Base-by-base conservation (phyloP, 1,284 basidiomycete species). In the Tylopilus sp. region DNA sequence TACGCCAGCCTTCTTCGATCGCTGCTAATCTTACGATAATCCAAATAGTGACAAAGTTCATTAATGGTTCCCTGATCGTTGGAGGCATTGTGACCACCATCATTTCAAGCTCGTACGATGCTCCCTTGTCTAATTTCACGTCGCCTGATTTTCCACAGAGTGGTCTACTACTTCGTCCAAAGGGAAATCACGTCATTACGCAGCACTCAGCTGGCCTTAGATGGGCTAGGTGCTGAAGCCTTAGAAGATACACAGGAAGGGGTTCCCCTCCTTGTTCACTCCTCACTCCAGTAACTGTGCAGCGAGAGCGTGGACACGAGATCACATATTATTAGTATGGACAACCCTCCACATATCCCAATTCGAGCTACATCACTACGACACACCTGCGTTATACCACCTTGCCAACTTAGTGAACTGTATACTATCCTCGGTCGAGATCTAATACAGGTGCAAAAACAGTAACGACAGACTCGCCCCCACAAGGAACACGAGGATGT, bases 401-500 rank as follows among this genome's bases (percentile, higher is more conserved):
- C 34, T 21, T 29, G 13, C 39, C 40, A 29, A 42, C 21, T 36
- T 47, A 49, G 16, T 34, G 38, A 54, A 41, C 6, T 41, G 18
- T 52, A 54, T 39, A 39, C 25, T 34, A 44, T 45, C 19, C 37
- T 41, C 30, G 37, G 13, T 18, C 21, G 19, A 23, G 21, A 16
- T 57, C 59, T 63, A 89, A 66, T 91, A 92, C 65, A 84, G 81
- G 65, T 96, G 92, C 57, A 96, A 71, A 75, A 96, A 95, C 37
- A 97, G 73, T 54, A 97, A 67, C 36, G 88, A 89, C 50, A 93
- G 68, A 61, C 89, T 92, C 12, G 92, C 89, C 21, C 91, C 88
- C 41, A 96, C 74, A 50, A 97, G 77, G 68, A 97, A 96, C 38
- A 93, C 71, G 30, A 94, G 73, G 49, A 97, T 79, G 71, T 86